Evolutionary conservation across 2,329 filamentous ascomycete species (phyloP).

Genomic region (Verticillium tricorpus): DNA sequence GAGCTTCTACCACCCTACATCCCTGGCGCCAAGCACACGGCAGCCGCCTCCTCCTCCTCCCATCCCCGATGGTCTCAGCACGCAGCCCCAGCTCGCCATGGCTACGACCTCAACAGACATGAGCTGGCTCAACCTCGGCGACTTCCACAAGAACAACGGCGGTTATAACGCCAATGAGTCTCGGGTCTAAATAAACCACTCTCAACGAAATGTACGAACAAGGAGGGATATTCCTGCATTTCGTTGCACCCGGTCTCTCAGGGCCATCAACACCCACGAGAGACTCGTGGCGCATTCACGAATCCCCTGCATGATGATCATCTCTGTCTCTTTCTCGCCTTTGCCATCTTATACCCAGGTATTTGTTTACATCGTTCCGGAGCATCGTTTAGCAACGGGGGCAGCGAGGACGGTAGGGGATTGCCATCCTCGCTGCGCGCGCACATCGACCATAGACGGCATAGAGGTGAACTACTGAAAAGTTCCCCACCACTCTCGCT

Average conservation of each 20-base stretch:
- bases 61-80: slow-evolving; percentile 32
- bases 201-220: background rate
- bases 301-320: slow-evolving; percentile 13
- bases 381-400: slow-evolving; percentile 10
- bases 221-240: background rate
- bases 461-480: slow-evolving; percentile 11
- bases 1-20: slow-evolving; percentile 36
- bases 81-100: slow-evolving; percentile 46
- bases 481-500: slow-evolving; percentile 2
- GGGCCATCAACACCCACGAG: slow-evolving; percentile 5
- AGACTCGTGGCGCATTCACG: slow-evolving; percentile 10
- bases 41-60: slow-evolving; percentile 20
- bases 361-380: slow-evolving; percentile 11
- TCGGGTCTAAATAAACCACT: background rate
- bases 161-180: background rate
- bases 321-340: slow-evolving; percentile 7
- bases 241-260: background rate
- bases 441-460: slow-evolving; percentile 14
- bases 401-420: background rate
- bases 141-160: slow-evolving; percentile 21
- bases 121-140: slow-evolving; percentile 75
- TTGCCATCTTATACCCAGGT: slow-evolving; percentile 16
- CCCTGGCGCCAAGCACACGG: slow-evolving; percentile 31
- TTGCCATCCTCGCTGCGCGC: slow-evolving; percentile 1
- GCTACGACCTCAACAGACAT: slow-evolving; percentile 58